Evolutionary conservation across 208 protist species (phyloP).

Genomic region (Acanthamoeba rhysodes): DNA sequence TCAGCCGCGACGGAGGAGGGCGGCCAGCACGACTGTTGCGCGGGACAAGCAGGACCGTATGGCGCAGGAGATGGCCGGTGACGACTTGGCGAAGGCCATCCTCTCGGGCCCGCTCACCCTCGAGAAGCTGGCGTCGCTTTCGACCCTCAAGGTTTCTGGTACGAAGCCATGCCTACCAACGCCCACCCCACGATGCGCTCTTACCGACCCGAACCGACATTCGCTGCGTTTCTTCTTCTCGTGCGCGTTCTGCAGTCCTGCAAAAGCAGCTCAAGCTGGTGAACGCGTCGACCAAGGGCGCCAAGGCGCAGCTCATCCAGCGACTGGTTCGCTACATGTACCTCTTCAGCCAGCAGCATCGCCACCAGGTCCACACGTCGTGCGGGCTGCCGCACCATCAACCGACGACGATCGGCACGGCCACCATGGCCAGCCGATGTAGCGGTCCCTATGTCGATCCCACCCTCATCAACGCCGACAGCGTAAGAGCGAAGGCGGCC

Average conservation of each 20-base stretch:
- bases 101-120: background rate
- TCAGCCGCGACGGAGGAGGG: conserved; percentile 25
- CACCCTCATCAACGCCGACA: conserved; percentile 20
- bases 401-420: background rate
- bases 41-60: conserved; percentile 13
- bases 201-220: too few species aligned
- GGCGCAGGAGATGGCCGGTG: background rate
- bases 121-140: conserved; percentile 15
- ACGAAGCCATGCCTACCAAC: background rate
- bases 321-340: conserved; percentile 24
- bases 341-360: conserved; percentile 23
- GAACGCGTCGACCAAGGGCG: conserved; percentile 41
- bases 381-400: background rate
- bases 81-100: background rate
- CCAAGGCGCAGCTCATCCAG: conserved; percentile 31
- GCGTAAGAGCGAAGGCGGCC: background rate
- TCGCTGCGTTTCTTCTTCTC: too few species aligned
- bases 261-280: conserved; percentile 10
- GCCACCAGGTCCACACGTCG: background rate
- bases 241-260: background rate
- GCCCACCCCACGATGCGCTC: too few species aligned
- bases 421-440: background rate
- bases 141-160: conserved; percentile 25
- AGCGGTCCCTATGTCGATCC: background rate
- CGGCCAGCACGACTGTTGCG: background rate